Evolutionary conservation across 495 filamentous ascomycete species (phyloP), one percentile per base, ranked within the genome.

Genomic region (Ramalina peruviana): DNA sequence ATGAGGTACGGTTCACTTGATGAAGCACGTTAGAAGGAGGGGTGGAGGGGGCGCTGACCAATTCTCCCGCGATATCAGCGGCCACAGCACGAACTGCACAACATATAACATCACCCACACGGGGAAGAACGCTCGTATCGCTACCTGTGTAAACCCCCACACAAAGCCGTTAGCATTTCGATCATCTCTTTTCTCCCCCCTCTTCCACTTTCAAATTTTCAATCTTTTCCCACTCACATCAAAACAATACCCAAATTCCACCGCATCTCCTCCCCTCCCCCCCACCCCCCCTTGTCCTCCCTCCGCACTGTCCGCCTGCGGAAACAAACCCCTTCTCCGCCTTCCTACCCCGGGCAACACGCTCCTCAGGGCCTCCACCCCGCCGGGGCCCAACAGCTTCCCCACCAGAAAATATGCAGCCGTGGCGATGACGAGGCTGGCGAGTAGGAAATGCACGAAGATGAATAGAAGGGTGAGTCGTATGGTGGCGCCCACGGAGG

Each of bases 201-300:
- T 23, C n/a, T 40, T 30, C 12, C 3, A 19, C 39, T 40, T 23
- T 19, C 27, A 13, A 38, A 43, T 15, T 26, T 33, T 20, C 30
- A n/a, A n/a, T 40, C 16, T 23, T 12, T 1, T 3, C 4, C 40
- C 26, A 61, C 75, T 58, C 57, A 83, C 80, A 66, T 86, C 82
- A 62, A 86, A 85, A 60, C 82, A 86, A 60, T 86, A 86, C 58
- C 83, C 83, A 68, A 86, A 86, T 56, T 86, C 82, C 55, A 86
- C 57, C 49, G 70, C 70, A 43, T 81, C 78, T 52, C 72, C 78
- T 52, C 72, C 72, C 51, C 69, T 36, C 19, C 47, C 56, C 82
- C 56, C 85, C 57, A 48, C 71, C 70, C 44, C 80, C 76, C 52
- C 72, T 49, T 25, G 17, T 51, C 43, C 53, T 57, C n/a, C 41